Base-by-base conservation (phyloP, 768 basidiomycete species). In the Suillus americanus region DNA sequence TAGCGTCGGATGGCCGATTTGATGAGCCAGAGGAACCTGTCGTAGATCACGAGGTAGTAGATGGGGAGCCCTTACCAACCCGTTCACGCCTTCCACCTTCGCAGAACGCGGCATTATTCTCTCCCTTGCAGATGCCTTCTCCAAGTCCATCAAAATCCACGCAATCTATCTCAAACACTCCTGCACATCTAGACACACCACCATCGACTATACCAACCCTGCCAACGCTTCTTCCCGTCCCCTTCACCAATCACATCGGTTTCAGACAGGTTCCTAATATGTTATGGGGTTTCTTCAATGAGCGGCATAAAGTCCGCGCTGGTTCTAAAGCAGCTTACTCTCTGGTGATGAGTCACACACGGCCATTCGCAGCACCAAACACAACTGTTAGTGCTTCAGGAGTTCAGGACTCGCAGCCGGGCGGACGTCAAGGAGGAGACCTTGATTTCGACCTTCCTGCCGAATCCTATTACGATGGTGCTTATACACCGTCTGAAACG, bases 251-350 rank as follows among this genome's bases (percentile, higher is more conserved):
- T 71, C 83, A 89, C 68, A 82, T 97, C 61, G 95, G 95, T 8
- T 84, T 96, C 72, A 84, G 82, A 35, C 91, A 92, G 71, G 88
- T 97, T 63, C 95, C 95, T 14, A 78, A 85, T 69, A 96, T 97
- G 94, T 85, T 97, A 55, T 90, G 88, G 86, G 92, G 88, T 67
- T 95, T 95, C 77, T 98, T 97, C 81, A 95, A 94, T 73, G 89
- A 92, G 73, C 88, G 95, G 9, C 79, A 86, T 55, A 88, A 91
- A 71, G 94, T 94, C n/a, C 84, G 78, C 7, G 76, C 85, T 14
- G 97, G 97, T 38, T 89, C 91, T 12, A 88, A 96, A 68, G 90
- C 90, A 13, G 95, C 90, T 0, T 91, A 92, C 73, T 79, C 81
- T 54, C 81, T 98, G 63, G 83, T 97, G 68, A 80, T 83, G 75